Evolutionary conservation across 176 grass and related monocot species (phyloP).

Genomic region (Elaeis guineensis): DNA sequence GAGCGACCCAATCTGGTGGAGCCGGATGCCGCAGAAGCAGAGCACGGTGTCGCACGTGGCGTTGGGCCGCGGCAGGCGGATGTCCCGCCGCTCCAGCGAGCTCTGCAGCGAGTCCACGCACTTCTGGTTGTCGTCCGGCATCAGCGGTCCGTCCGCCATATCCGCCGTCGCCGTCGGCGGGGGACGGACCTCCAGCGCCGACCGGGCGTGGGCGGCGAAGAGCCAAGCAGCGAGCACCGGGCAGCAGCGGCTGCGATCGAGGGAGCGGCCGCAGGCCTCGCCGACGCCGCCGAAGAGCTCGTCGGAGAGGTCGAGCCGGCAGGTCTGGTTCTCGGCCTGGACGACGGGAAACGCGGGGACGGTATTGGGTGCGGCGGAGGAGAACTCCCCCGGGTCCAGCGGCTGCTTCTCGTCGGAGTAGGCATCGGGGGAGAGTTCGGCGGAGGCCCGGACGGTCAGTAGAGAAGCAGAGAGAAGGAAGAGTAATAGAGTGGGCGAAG

Average conservation of each 20-base stretch:
- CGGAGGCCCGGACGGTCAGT: conserved; percentile 27
- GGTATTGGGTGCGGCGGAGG: conserved; percentile 12
- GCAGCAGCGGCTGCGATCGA: conserved; percentile 89
- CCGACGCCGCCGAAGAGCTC: conserved; percentile 98
- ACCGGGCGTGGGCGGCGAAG: conserved; percentile 91
- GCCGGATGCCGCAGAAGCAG: conserved; percentile 97
- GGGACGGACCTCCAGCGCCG: conserved; percentile 48
- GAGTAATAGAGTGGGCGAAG: too few species aligned
- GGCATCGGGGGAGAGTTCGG: conserved; percentile 18
- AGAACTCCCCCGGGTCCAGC: conserved; percentile 6
- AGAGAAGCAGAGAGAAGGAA: conserved; percentile 13
- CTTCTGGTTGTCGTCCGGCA: conserved; percentile 92
- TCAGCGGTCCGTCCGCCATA: conserved; percentile 59
- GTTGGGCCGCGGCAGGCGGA: conserved; percentile 63
- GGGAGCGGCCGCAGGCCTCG: conserved; percentile 60
- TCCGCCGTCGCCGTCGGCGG: conserved; percentile 24
- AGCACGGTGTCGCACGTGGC: conserved; percentile 77
- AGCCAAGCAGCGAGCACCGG: conserved; percentile 96
- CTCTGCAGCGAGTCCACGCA: conserved; percentile 78
- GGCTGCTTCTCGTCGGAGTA: conserved; percentile 26
- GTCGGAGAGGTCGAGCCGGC: conserved; percentile 83
- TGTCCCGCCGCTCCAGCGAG: conserved; percentile 58
- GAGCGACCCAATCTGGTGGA: conserved; percentile 97
- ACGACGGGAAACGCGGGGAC: conserved; percentile 48
- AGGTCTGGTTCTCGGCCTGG: conserved; percentile 19